Evolutionary conservation across 768 basidiomycete genomes (phyloP), one percentile per base, ranked within the genome.

Genomic region (Auricularia cornea): DNA sequence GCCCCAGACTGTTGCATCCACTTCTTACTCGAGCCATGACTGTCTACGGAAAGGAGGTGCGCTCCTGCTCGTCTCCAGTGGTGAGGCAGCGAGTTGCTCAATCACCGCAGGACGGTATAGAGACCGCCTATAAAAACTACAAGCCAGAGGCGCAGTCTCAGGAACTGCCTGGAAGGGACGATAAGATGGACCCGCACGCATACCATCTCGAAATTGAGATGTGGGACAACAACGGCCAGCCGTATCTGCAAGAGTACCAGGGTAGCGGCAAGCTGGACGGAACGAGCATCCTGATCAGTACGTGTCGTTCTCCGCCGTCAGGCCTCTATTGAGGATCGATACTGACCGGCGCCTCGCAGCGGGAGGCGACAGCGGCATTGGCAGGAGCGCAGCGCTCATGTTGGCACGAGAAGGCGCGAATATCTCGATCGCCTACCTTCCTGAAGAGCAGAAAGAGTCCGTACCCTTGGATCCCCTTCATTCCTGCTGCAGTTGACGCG

Each of bases 211-310:
- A 70, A 63, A 67, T 74, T 18, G 83, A 83, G 65, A 67, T 71
- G 63, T 80, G 81, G 84, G 79, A 84, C 67, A 72, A 83, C 54
- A 67, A 80, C 3, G 80, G 84, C 3, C 79, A 81, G 67, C 81
- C 82, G 4, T 78, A 73, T 66, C 74, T 83, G 59, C 70, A 75
- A 59, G 80, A 83, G 69, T 86, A 87, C 71, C 71, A 72, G 44
- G 83, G 83, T 3, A 75, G 72, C 28, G 80, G 78, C 48, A 85
- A 83, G 77, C 44, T 48, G 20, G 23, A 48, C 20, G 44, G 69
- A 77, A 59, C 69, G 71, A 64, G 72, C 23, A 26, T 60, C 11
- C 60, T 60, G 16, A 41, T 44, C 16, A 33, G 32, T 38, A 29
- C 3, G 62, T 40, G 62, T 23, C 11, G 23, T 33, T 4, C 23